These are phyloP conservation scores for Mycena metata DNA, from an alignment of 768 basidiomycete genomes.

Conservation along the genomic window DNA sequence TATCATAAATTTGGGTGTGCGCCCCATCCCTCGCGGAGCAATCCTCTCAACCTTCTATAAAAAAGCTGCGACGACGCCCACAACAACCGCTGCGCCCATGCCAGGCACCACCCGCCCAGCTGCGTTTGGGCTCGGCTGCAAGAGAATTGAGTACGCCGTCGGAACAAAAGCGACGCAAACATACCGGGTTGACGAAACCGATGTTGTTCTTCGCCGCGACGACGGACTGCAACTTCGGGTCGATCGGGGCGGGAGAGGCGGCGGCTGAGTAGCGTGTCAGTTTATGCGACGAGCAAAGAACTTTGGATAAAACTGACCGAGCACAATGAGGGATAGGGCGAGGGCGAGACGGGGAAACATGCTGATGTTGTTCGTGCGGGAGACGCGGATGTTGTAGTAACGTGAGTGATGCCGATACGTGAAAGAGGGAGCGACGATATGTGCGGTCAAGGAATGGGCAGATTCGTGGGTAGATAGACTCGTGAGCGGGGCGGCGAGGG, in stretches of 20 bases:
- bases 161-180: not conserved
- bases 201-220: conserved; percentile 46
- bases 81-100: conserved; percentile 5
- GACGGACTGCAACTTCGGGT: conserved; percentile 40
- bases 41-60: conserved; percentile 1
- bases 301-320: conserved; percentile 7
- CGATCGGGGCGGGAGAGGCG: conserved; percentile 42
- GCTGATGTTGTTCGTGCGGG: not conserved
- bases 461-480: conserved; percentile 8
- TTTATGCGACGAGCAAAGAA: not conserved
- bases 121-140: conserved; percentile 31
- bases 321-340: conserved; percentile 14
- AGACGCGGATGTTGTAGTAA: not conserved
- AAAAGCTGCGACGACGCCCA: conserved; percentile 15
- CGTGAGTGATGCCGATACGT: not conserved
- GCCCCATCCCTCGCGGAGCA: not conserved
- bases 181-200: conserved; percentile 38
- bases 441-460: conserved; percentile 19
- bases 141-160: not conserved
- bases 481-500: conserved; percentile 2
- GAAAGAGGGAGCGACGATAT: conserved; percentile 21
- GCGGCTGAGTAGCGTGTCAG: conserved; percentile 14
- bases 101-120: conserved; percentile 12
- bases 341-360: conserved; percentile 26
- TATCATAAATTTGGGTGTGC: conserved; percentile 8